Evolutionary conservation across 2,329 filamentous ascomycete genomes (phyloP).

Genomic region (Paradendryphiella salina): DNA sequence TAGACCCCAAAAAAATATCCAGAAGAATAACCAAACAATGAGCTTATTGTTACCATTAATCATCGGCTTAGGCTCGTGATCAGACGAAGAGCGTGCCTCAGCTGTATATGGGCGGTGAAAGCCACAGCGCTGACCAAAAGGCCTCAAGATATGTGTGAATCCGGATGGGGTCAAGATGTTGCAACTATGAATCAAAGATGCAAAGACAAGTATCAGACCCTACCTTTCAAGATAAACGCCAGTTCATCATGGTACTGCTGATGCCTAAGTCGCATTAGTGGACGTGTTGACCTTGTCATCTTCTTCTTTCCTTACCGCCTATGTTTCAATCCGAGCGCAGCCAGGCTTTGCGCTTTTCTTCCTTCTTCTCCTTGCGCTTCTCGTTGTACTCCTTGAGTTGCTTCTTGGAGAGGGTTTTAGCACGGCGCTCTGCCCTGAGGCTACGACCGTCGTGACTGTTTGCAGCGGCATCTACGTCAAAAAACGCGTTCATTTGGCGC

Average conservation of each 20-base stretch:
- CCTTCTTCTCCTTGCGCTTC: slow-evolving; percentile 85
- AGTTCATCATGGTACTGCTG: slow-evolving; percentile 6
- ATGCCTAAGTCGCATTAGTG: slow-evolving; percentile 37
- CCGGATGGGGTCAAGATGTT: background rate
- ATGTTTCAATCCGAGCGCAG: slow-evolving; percentile 68
- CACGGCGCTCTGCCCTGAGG: slow-evolving; percentile 84
- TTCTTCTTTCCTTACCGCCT: slow-evolving; percentile 37
- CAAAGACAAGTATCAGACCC: slow-evolving; percentile 14
- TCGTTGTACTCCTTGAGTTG: slow-evolving; percentile 92
- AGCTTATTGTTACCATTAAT: background rate
- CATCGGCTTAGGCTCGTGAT: slow-evolving; percentile 5
- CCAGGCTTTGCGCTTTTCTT: slow-evolving; percentile 93
- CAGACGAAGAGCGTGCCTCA: background rate
- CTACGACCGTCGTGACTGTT: slow-evolving; percentile 89
- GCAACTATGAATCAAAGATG: slow-evolving; percentile 4
- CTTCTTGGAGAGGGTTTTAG: slow-evolving; percentile 79
- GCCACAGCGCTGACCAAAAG: slow-evolving; percentile 4
- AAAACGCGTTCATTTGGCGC: slow-evolving; percentile 90
- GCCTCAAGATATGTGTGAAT: background rate
- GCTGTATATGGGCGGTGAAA: background rate
- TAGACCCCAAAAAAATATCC: background rate
- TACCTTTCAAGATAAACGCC: slow-evolving; percentile 23
- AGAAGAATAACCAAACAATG: slow-evolving; percentile 10
- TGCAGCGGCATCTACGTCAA: slow-evolving; percentile 92
- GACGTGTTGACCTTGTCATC: slow-evolving; percentile 21